These are phyloP conservation scores for Aspergillus oerlinghausenensis DNA, from an alignment of 2,329 filamentous ascomycete species.

Conservation along the genomic window DNA sequence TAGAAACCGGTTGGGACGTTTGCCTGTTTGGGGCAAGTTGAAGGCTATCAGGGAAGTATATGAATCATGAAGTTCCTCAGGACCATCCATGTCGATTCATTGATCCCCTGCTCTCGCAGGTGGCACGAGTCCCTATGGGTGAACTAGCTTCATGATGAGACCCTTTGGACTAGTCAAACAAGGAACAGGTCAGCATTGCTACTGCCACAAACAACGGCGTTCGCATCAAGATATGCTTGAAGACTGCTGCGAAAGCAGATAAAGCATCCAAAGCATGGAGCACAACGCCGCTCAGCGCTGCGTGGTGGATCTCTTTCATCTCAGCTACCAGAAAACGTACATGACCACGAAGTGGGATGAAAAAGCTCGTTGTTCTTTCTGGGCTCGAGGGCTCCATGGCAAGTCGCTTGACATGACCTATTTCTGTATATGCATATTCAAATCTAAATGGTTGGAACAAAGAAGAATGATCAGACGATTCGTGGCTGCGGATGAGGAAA, in stretches of 20 bases:
- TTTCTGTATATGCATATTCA: neutral
- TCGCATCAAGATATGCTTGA: neutral
- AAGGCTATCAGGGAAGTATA: neutral
- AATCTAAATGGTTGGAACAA: neutral
- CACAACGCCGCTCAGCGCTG: too few species aligned
- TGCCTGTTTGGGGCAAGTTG: conserved; percentile 6
- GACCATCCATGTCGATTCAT: neutral
- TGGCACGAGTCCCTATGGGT: neutral
- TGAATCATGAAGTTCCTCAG: neutral
- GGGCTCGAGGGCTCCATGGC: neutral
- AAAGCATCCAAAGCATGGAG: neutral
- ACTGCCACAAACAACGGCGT: neutral
- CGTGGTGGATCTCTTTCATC: neutral
- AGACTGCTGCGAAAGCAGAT: neutral
- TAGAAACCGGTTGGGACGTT: conserved; percentile 2
- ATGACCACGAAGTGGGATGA: neutral
- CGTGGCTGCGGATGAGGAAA: neutral
- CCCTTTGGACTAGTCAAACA: neutral
- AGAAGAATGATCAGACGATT: conserved; percentile 10
- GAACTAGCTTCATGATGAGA: neutral
- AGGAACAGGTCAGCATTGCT: neutral
- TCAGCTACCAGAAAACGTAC: neutral
- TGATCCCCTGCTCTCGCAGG: neutral
- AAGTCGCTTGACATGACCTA: neutral
- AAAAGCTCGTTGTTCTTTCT: neutral